Evolutionary conservation across 148 eudicot genomes (phyloP), one percentile per base, ranked within the genome.

Genomic region (Selenicereus undatus): DNA sequence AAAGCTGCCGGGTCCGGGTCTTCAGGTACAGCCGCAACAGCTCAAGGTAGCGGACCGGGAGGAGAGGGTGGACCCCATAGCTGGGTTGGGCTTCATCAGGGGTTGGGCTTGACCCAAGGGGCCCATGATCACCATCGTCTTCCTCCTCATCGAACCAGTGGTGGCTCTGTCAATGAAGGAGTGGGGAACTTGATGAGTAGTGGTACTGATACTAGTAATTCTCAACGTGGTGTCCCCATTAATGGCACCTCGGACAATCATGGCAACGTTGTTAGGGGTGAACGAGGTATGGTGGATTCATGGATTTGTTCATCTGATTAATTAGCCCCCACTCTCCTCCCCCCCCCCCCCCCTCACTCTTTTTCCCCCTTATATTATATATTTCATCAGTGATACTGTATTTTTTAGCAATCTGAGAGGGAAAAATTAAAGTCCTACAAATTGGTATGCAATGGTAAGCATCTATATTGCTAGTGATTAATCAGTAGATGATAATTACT

Each of bases 241-340:
- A 79, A 76, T 70, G 84, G 85, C 39, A 82, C 68, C 36, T 78
- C 71, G 73, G 82, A 78, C 14, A 77, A 32, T 51, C 71, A 76
- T 56, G 82, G 79, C 50, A 60, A 75, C 13, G 45, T 27, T 22
- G 70, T 80, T 27, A 86, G 84, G 75, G 87, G 89, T 74, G 89
- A 88, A 66, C 35, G 71, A 89, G 92, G 89, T 90, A 88, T 88
- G 88, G 74, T 90, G 86, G 94, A 91, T 68, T 81, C 94, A 20
- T 91, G 92, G 94, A 86, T 88, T 65, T 88, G 90, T 86, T 90
- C 94, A 76, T 86, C 89, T 66, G 90, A 91, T 52, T 87, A 85
- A 73, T 82, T 69, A 81, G 43, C 30, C 48, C 10, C 9, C 22
- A 26, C 11, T 20, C 12, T n/a, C 10, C 18, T 5, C 4, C 14